These are phyloP conservation scores for Cupressus sempervirens DNA, from an alignment of 75 land plant genomes.

Conservation along the genomic window DNA sequence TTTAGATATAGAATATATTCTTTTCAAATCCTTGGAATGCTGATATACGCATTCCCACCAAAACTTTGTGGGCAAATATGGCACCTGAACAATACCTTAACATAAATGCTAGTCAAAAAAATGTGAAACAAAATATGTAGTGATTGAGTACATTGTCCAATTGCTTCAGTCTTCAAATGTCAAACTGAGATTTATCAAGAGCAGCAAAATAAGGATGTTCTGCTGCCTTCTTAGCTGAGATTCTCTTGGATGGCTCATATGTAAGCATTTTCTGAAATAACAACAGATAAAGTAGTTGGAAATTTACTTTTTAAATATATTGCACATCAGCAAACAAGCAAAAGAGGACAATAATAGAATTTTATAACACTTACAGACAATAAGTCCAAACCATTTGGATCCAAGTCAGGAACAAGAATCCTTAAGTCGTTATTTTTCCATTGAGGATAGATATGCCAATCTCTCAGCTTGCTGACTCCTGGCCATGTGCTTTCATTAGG, in stretches of 20 bases:
- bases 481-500: conserved; percentile 97
- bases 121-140: background rate
- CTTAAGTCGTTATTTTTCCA: conserved; percentile 57
- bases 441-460: conserved; percentile 88
- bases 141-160: background rate
- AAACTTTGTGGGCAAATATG: background rate
- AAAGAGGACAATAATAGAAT: background rate
- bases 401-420: conserved; percentile 58
- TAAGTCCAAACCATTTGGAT: conserved; percentile 59
- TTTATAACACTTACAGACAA: conserved; percentile 44
- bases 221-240: conserved; percentile 44
- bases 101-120: background rate
- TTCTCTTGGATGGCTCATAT: conserved; percentile 39
- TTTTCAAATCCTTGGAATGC: background rate
- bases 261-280: conserved; percentile 30
- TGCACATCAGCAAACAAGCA: background rate
- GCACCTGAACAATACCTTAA: background rate
- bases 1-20: background rate
- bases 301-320: background rate
- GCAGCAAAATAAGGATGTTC: conserved; percentile 46
- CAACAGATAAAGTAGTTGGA: background rate
- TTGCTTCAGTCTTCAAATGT: background rate
- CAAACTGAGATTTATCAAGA: conserved; percentile 46
- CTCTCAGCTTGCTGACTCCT: conserved; percentile 66
- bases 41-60: background rate